These are phyloP conservation scores for Aquanectria penicillioides DNA, from an alignment of 2,329 filamentous ascomycete genomes.

Conservation along the genomic window DNA sequence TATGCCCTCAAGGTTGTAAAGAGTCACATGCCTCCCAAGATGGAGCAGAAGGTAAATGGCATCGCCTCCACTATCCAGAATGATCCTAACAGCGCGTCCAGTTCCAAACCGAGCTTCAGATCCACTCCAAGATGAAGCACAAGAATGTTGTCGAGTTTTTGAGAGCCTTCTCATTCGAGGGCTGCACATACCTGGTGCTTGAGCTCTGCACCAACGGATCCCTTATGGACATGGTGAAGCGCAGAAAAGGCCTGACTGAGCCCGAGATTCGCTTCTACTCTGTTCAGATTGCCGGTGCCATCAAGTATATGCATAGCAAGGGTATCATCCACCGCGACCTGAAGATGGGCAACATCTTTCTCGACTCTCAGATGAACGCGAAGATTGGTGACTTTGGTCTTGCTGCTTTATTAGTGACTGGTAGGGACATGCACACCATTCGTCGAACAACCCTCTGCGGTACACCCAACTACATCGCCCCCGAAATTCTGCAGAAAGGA, in stretches of 20 bases:
- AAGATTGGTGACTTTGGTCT: slow-evolving; percentile 98
- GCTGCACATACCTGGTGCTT: slow-evolving; percentile 91
- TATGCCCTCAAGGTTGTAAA: slow-evolving; percentile 86
- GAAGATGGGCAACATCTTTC: slow-evolving; percentile 98
- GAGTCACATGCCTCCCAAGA: slow-evolving; percentile 82
- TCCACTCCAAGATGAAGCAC: slow-evolving; percentile 97
- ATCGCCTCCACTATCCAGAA: slow-evolving; percentile 18
- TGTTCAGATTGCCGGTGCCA: slow-evolving; percentile 93
- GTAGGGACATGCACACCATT: slow-evolving; percentile 85
- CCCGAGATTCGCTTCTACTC: slow-evolving; percentile 95
- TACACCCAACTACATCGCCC: slow-evolving; percentile 98
- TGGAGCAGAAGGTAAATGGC: slow-evolving; percentile 78
- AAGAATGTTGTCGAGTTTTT: slow-evolving; percentile 96
- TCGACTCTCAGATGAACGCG: slow-evolving; percentile 94
- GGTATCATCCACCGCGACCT: slow-evolving; percentile 97
- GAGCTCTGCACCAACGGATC: slow-evolving; percentile 96
- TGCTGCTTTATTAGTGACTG: slow-evolving; percentile 89
- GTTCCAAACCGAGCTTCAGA: slow-evolving; percentile 89
- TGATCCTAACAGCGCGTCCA: slow-evolving; percentile 43
- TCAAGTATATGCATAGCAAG: slow-evolving; percentile 97
- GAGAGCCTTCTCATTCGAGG: slow-evolving; percentile 89
- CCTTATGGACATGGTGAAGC: slow-evolving; percentile 97
- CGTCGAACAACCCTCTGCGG: slow-evolving; percentile 94
- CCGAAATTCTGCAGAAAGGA: slow-evolving; percentile 93
- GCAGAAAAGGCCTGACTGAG: slow-evolving; percentile 87